Evolutionary conservation across 2,329 filamentous ascomycete species (phyloP).

Genomic region (Simplicillium sp.): DNA sequence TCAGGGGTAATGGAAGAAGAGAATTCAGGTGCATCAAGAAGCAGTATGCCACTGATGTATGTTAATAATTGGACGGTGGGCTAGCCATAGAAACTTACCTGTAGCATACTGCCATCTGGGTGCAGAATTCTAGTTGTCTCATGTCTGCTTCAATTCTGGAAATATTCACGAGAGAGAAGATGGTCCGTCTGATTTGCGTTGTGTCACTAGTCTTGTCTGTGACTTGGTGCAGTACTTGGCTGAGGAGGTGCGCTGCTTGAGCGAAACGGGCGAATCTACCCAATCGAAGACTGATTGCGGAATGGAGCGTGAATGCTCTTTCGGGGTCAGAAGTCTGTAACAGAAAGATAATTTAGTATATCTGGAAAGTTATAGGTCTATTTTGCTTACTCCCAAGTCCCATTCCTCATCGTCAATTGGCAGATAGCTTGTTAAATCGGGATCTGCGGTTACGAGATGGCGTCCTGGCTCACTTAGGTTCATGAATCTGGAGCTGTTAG

Average conservation of each 20-base stretch:
- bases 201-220: conserved; percentile 3
- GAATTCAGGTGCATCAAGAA: neutral
- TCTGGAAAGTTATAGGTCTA: neutral
- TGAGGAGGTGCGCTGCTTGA: conserved; percentile 10
- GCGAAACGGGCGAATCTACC: conserved; percentile 9
- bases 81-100: conserved; percentile 4
- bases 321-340: neutral
- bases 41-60: neutral
- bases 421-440: conserved; percentile 4
- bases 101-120: conserved; percentile 9
- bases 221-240: conserved; percentile 6
- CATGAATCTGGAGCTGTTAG: conserved; percentile 4
- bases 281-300: conserved; percentile 5
- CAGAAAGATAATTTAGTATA: neutral
- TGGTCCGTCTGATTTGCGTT: conserved; percentile 7
- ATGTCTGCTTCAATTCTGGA: conserved; percentile 6
- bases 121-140: conserved; percentile 8
- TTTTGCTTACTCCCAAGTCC: conserved; percentile 6
- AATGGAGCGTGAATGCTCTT: conserved; percentile 4
- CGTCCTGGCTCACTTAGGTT: conserved; percentile 4
- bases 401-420: conserved; percentile 7
- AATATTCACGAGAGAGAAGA: conserved; percentile 7
- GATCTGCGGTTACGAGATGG: conserved; percentile 8
- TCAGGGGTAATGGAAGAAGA: neutral
- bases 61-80: neutral